Evolutionary conservation across 768 basidiomycete species (phyloP).

Genomic region (Mycena polygramma): DNA sequence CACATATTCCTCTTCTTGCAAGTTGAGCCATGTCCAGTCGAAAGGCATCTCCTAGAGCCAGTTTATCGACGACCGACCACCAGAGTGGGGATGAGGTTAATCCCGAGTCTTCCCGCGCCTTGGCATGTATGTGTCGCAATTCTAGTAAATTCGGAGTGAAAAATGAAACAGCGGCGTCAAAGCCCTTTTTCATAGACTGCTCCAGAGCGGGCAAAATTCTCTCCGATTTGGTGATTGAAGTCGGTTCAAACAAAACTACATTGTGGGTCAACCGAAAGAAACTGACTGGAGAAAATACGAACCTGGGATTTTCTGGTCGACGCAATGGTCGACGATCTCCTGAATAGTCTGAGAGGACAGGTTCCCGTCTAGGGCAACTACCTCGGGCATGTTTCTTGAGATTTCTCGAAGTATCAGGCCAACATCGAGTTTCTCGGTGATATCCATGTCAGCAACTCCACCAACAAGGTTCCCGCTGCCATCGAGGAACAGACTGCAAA

Average conservation of each 20-base stretch:
- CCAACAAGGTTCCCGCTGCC: slow-evolving; percentile 75
- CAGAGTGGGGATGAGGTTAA: slow-evolving; percentile 68
- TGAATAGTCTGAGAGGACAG: slow-evolving; percentile 67
- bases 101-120: slow-evolving; percentile 44
- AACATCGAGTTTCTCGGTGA: slow-evolving; percentile 55
- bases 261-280: slow-evolving; percentile 15
- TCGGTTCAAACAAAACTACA: slow-evolving; percentile 92
- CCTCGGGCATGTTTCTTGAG: slow-evolving; percentile 58
- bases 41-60: slow-evolving; percentile 77
- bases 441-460: slow-evolving; percentile 95
- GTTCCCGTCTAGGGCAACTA: slow-evolving; percentile 87
- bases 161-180: slow-evolving; percentile 69
- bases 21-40: slow-evolving; percentile 75
- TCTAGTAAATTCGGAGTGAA: slow-evolving; percentile 91
- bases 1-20: slow-evolving; percentile 59
- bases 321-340: slow-evolving; percentile 66
- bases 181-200: slow-evolving; percentile 47
- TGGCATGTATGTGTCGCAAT: slow-evolving; percentile 69
- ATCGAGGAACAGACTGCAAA: slow-evolving; percentile 91
- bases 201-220: slow-evolving; percentile 75
- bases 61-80: slow-evolving; percentile 76
- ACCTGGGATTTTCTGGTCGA: slow-evolving; percentile 65
- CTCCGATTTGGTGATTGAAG: slow-evolving; percentile 86
- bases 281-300: slow-evolving; percentile 41
- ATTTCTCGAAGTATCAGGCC: slow-evolving; percentile 59